Percentiles rank a stretch among this genome's conserved stretches.
phyloP scores from a whole-genome alignment of 768 basidiomycete species.

The Trametes elegans region DNA sequence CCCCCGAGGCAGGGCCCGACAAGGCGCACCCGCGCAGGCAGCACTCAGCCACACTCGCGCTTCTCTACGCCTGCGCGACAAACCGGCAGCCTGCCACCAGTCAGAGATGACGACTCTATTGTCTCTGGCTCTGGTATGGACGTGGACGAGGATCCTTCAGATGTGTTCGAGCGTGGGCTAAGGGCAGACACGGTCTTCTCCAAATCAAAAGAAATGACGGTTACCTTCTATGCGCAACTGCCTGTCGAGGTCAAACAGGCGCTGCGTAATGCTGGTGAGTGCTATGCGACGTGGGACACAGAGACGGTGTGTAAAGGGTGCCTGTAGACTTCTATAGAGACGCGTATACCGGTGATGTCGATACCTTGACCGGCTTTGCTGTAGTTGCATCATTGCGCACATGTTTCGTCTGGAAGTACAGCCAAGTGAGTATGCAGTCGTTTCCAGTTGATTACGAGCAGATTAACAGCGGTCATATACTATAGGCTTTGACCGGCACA shows the following conservation, averaged over 20 bases:
- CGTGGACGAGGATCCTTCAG: slow-evolving; percentile 50
- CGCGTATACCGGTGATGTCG: slow-evolving; percentile 67
- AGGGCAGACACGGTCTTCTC: slow-evolving; percentile 51
- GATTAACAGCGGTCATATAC: neutral
- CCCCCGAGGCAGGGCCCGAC: slow-evolving; percentile 27
- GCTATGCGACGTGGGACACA: too few species aligned
- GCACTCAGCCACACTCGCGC: slow-evolving; percentile 38
- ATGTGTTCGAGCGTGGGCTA: slow-evolving; percentile 37
- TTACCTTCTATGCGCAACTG: slow-evolving; percentile 64
- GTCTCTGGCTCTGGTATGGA: slow-evolving; percentile 49
- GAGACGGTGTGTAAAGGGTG: too few species aligned
- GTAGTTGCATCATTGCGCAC: slow-evolving; percentile 69
- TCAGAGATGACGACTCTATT: slow-evolving; percentile 40
- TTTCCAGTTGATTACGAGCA: neutral
- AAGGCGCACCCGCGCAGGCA: slow-evolving; percentile 29
- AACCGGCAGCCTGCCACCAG: slow-evolving; percentile 18
- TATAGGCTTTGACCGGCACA: slow-evolving; percentile 59
- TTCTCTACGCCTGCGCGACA: slow-evolving; percentile 38
- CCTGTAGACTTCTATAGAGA: slow-evolving; percentile 63
- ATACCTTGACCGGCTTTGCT: slow-evolving; percentile 70
- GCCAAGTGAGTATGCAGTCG: slow-evolving; percentile 43
- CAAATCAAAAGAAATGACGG: slow-evolving; percentile 68
- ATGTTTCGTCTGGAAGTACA: slow-evolving; percentile 84
- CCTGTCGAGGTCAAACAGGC: slow-evolving; percentile 76
- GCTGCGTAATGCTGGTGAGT: slow-evolving; percentile 62